Evolutionary conservation across 225 moss, liverwort and hornwort genomes (phyloP), one percentile per base, ranked within the genome.

Genomic region (Lunularia cruciata): DNA sequence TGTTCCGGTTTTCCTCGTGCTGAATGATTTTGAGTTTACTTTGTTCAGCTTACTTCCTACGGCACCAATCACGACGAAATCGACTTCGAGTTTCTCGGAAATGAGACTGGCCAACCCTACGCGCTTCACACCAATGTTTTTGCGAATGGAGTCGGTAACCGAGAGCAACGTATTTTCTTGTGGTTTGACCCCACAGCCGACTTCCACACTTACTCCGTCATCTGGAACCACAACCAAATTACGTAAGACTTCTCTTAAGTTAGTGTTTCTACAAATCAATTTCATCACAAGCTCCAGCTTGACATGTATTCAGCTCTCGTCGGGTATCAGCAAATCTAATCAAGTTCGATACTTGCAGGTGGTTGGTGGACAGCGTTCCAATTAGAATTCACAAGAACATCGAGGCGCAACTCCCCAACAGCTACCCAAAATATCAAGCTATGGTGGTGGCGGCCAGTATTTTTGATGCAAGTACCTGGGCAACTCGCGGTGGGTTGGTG

Each of bases 81-180:
- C 12, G 86, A 86, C 39, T 83, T 86, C 31, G 86, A 86, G 70
- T 86, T 86, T 60, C 68, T 83, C 19, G 86, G 86, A 12, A 86
- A 86, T 69, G 38, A 57, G 1, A 71, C 75, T 15, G 83, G 83
- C 31, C 2, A 78, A 19, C 86, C 86, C 0, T 81, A 81, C 43
- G 60, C 63, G n/a, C 60, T 86, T 28, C 86, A 83, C 31, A 83
- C 83, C 3, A 86, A 86, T 33, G 1, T 72, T 0, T 72, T 55
- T 34, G 15, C 77, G 45, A 59, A 72, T 16, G 86, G 86, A 13
- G 31, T 43, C 9, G 86, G 76, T 13, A 28, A 48, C 47, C 27
- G 81, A 56, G 86, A 86, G 76, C 71, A 76, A 25, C 78, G 73
- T 19, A 77, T 83, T 45, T 58, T 58, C 73, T 62, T 86, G 3